Evolutionary conservation across 306 rosid species (phyloP).

Genomic region (Acacia confusa): DNA sequence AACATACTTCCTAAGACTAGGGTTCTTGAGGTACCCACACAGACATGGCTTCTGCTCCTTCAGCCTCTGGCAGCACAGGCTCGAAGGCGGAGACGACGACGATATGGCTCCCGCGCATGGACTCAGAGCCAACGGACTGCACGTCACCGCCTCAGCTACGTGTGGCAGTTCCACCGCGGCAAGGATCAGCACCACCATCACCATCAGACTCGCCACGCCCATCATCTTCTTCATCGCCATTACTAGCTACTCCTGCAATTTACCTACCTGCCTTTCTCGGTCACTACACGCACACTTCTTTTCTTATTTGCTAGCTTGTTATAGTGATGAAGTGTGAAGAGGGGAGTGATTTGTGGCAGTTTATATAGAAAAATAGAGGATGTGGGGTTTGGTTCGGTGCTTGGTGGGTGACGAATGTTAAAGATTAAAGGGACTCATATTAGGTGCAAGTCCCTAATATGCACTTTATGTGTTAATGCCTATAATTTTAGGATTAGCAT

Average conservation of each 20-base stretch:
- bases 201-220: constrained; percentile 24
- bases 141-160: constrained; percentile 39
- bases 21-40: constrained; percentile 57
- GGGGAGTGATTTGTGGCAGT: background rate
- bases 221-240: constrained; percentile 21
- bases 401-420: too few species aligned
- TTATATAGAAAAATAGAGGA: background rate
- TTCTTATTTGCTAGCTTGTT: background rate
- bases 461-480: too few species aligned
- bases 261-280: background rate
- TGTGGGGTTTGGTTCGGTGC: background rate
- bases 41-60: constrained; percentile 62
- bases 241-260: background rate
- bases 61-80: constrained; percentile 49
- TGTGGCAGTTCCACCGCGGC: background rate
- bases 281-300: background rate
- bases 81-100: constrained; percentile 29
- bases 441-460: too few species aligned
- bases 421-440: too few species aligned
- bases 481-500: too few species aligned
- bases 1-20: constrained; percentile 39
- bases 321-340: background rate
- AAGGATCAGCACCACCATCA: constrained; percentile 27
- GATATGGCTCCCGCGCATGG: constrained; percentile 43
- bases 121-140: constrained; percentile 39